Evolutionary conservation across 257 asterid genomes (phyloP), one percentile per base, ranked within the genome.

Genomic region (Scutellaria minor): DNA sequence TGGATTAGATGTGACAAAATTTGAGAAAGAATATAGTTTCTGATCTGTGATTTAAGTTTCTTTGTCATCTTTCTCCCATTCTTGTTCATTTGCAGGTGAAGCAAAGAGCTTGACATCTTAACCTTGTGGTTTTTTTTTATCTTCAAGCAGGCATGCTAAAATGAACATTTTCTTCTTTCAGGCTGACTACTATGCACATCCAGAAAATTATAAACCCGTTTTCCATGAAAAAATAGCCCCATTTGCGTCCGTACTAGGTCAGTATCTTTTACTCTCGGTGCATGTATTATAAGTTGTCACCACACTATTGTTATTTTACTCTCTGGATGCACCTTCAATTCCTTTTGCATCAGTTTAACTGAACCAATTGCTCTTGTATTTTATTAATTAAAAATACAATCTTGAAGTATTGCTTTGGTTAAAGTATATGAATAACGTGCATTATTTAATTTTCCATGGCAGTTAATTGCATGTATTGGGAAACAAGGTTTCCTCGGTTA

Each of bases 381-480:
- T 40, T n/a, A 45, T 39, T 59, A 47, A 15, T 18, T 54, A 39
- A 8, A 20, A 60, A 20, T n/a, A 9, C 60, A 11, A 27, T 55
- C 31, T 69, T 39, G 24, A 24, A 12, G 11, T 2, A 35, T 8
- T 60, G 12, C 67, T 72, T 37, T n/a, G 41, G 14, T 35, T 59
- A 15, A 63, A 24, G 44, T 44, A 35, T 6, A 75, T 46, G 64
- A 48, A 31, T 78, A 54, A 73, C 64, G 61, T 57, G 9, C 44
- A 1, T n/a, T 59, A 6, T 9, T 40, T 46, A 57, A 8, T 55
- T 56, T 68, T 62, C 52, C 53, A 41, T 80, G 80, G 75, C 89
- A 95, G 99, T 92, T 51, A 95, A 95, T 77, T 95, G 98, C 67
- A 95, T 95, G 98, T 95, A 92, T 65, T 95, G 99, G 99, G 99